Base-by-base conservation (phyloP, 106 monocot genomes). In the Phalaenopsis equestris region DNA sequence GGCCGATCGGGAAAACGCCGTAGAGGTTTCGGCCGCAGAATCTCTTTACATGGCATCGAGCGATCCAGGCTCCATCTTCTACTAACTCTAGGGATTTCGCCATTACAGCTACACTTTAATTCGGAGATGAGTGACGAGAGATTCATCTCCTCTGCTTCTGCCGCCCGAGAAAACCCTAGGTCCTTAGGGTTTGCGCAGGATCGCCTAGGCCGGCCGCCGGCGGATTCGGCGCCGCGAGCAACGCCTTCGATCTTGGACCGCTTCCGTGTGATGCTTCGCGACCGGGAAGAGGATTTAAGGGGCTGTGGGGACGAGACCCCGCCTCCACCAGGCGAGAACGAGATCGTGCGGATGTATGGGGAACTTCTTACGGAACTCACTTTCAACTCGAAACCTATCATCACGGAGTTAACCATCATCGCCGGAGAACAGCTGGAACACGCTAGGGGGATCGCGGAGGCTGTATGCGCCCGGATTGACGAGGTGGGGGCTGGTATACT, bases 321-420 rank as follows among this genome's bases (percentile, higher is more conserved):
- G 8, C 73, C 78, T 5, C 67, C 79, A 55, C 82, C 56, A 10
- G 12, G 75, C n/a, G 73, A 78, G n/a, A 78, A 46, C 7, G 94
- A 89, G 75, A 55, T 98, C 64, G 92, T 98, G 48, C 42, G 24
- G 11, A 55, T 88, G 5, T 98, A 94, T 65, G 92, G 87, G 82
- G 87, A 86, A 80, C 43, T 94, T 24, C 85, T 98, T 8, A 21
- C 79, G 23, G 98, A 98, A 82, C 94, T 98, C 76, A 86, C 88
- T 36, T 86, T 99, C 76, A 99, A 99, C 79, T 99, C 94, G 57
- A 99, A 99, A 85, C 98, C 98, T 6, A 83, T 94, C 43, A 99
- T 94, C 78, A 94, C 98, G 15, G 98, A 99, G 45, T 93, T 99
- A 58, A 99, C 98, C 24, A 93, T 99, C 67, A 90, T 99, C 56